These are phyloP conservation scores for Boehmeria nivea DNA, from an alignment of 306 rosid genomes.

Conservation along the genomic window DNA sequence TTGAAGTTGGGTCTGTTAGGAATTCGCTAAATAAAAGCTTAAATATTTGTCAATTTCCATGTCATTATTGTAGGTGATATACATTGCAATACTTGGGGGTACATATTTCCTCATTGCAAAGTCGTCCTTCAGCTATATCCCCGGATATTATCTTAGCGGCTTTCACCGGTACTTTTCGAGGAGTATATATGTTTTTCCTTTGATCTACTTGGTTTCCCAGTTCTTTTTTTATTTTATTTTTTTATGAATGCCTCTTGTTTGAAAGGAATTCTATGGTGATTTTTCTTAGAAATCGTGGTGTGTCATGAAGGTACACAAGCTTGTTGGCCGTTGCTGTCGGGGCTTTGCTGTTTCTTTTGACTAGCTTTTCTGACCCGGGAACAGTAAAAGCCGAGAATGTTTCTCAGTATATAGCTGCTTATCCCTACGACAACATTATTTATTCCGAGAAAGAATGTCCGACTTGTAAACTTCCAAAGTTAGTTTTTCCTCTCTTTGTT, in stretches of 20 bases:
- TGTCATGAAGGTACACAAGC: constrained; percentile 71
- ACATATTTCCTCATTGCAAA: constrained; percentile 51
- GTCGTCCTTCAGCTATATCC: constrained; percentile 65
- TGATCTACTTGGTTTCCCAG: too few relatives aligned
- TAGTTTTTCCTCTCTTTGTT: constrained; percentile 23
- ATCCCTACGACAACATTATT: constrained; percentile 78
- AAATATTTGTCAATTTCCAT: not conserved
- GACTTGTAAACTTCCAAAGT: constrained; percentile 91
- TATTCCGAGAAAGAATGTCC: constrained; percentile 76
- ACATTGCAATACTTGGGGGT: constrained; percentile 56
- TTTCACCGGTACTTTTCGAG: constrained; percentile 56
- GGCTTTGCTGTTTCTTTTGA: constrained; percentile 71
- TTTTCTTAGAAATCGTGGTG: constrained; percentile 22
- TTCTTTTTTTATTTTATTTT: too few relatives aligned
- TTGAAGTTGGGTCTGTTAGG: too few relatives aligned
- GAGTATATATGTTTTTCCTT: constrained; percentile 6
- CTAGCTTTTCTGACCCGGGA: constrained; percentile 96
- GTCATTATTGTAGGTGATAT: constrained; percentile 44
- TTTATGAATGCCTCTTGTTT: too few relatives aligned
- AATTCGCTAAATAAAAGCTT: too few relatives aligned
- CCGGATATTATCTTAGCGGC: constrained; percentile 76
- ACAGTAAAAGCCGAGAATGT: constrained; percentile 64
- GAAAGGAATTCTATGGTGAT: constrained; percentile 23
- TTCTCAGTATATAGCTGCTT: constrained; percentile 64
- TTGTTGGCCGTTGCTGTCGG: constrained; percentile 67